phyloP scores from a whole-genome alignment of 2,329 filamentous ascomycete genomes.

The Mycogone perniciosa region DNA sequence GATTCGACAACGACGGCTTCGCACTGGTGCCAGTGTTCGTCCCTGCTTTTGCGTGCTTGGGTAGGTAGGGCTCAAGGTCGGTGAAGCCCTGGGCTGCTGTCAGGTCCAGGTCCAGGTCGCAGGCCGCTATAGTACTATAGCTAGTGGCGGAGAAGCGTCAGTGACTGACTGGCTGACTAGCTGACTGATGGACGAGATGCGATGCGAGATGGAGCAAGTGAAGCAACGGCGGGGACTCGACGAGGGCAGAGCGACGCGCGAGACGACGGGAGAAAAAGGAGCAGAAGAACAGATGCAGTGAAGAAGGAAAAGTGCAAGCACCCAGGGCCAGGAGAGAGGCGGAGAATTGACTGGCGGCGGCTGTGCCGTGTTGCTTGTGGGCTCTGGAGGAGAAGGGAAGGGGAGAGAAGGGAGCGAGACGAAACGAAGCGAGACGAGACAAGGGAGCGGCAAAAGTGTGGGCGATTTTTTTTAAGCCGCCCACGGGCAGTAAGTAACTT shows the following conservation, averaged over 20 bases:
- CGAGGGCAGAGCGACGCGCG: conserved; percentile 10
- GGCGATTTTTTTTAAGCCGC: conserved; percentile 21
- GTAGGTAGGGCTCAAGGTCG: background rate
- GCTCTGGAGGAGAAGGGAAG: conserved; percentile 21
- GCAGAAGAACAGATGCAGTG: conserved; percentile 15
- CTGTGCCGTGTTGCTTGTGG: conserved; percentile 35
- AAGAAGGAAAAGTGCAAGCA: conserved; percentile 34
- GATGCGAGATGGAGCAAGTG: conserved; percentile 6
- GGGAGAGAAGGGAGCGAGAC: conserved; percentile 11
- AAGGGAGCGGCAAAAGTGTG: conserved; percentile 15
- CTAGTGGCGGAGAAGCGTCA: conserved; percentile 7
- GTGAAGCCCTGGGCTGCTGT: conserved; percentile 6
- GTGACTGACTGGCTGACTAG: conserved; percentile 3
- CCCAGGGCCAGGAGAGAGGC: conserved; percentile 27
- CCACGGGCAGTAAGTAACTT: background rate
- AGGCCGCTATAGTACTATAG: too few relatives aligned
- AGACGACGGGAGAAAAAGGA: conserved; percentile 2
- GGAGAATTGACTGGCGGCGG: conserved; percentile 36
- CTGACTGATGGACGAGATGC: background rate
- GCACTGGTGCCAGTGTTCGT: background rate
- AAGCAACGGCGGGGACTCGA: conserved; percentile 1
- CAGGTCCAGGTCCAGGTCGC: background rate
- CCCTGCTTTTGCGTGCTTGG: background rate
- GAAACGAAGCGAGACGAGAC: conserved; percentile 13
- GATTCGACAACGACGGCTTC: background rate